These are phyloP conservation scores for Lagerstroemia speciosa DNA, from an alignment of 345 rosid genomes.

Conservation along the genomic window DNA sequence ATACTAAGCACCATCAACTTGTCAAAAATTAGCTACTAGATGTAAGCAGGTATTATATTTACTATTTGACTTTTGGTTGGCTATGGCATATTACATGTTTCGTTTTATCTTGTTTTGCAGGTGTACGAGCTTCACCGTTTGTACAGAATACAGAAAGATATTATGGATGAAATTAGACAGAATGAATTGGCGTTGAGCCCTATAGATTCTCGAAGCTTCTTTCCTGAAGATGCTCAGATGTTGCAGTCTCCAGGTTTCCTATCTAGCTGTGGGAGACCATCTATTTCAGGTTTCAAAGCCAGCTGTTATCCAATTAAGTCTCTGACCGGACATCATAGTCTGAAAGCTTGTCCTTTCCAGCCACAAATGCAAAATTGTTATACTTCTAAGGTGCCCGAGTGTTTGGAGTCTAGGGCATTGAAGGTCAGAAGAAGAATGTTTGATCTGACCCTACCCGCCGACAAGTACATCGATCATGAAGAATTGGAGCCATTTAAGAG, in stretches of 20 bases:
- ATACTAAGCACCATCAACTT: neutral
- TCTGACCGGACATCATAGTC: conserved; percentile 31
- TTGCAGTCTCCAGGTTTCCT: conserved; percentile 63
- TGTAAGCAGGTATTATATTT: too few relatives aligned
- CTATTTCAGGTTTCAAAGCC: conserved; percentile 34
- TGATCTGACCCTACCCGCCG: conserved; percentile 85
- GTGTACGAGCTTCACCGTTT: conserved; percentile 64
- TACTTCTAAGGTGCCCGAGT: conserved; percentile 43
- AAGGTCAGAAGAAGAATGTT: conserved; percentile 67
- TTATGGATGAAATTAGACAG: conserved; percentile 58
- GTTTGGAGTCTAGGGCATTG: conserved; percentile 55
- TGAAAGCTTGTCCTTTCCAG: conserved; percentile 43
- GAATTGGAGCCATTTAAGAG: conserved; percentile 27
- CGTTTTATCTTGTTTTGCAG: conserved; percentile 20
- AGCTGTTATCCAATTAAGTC: conserved; percentile 44
- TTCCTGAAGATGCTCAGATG: conserved; percentile 51
- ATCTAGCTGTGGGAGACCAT: conserved; percentile 42
- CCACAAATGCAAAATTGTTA: conserved; percentile 43
- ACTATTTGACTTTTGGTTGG: too few relatives aligned
- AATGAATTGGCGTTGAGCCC: conserved; percentile 49
- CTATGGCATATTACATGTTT: neutral
- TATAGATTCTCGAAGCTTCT: conserved; percentile 38
- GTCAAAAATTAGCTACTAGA: too few relatives aligned
- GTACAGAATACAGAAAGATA: conserved; percentile 48
- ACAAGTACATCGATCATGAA: conserved; percentile 58